Conservation (phyloP, 495 filamentous ascomycete genomes). For the Podospora bellae-mahoneyi region DNA sequence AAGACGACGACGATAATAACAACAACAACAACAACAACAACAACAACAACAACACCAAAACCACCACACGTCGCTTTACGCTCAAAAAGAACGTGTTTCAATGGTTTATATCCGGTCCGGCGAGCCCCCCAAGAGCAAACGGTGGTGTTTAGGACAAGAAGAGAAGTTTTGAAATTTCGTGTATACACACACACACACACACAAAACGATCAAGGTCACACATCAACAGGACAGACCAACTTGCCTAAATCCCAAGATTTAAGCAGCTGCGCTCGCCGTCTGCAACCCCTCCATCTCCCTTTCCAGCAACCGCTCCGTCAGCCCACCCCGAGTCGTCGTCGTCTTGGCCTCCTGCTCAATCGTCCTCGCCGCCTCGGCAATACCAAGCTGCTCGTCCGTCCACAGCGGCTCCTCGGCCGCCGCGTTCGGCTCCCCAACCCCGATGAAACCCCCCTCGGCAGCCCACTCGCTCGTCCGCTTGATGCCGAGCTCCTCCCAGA, state of each 20-base stretch:
- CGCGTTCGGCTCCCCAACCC: slow-evolving; percentile 70
- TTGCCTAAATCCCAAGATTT: not conserved
- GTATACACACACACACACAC: not conserved
- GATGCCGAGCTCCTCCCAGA: slow-evolving; percentile 83
- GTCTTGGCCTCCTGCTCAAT: slow-evolving; percentile 35
- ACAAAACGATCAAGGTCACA: not conserved
- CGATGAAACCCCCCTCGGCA: slow-evolving; percentile 86
- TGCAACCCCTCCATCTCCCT: slow-evolving; percentile 20
- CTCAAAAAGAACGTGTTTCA: slow-evolving; percentile 10
- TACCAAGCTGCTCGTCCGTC: slow-evolving; percentile 80
- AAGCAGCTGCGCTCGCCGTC: slow-evolving; percentile 25
- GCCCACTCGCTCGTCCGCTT: slow-evolving; percentile 91
- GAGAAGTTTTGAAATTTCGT: not conserved
- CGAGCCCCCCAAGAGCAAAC: not conserved
- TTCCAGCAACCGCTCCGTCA: slow-evolving; percentile 30
- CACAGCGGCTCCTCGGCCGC: slow-evolving; percentile 63
- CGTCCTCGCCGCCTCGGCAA: slow-evolving; percentile 45
- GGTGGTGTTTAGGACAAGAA: not conserved
- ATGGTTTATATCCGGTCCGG: not conserved
- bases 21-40: not conserved
- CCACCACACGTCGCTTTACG: not conserved
- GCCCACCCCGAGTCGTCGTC: slow-evolving; percentile 10
- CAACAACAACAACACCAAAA: not conserved
- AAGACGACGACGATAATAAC: not conserved
- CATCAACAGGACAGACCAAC: not conserved